A percentile compares a stretch with the other conserved stretches of the same genome.
These are phyloP conservation scores for Chloranthus sessilifolius DNA, from an alignment of 164 flowering plant species.

Conservation along the genomic window DNA sequence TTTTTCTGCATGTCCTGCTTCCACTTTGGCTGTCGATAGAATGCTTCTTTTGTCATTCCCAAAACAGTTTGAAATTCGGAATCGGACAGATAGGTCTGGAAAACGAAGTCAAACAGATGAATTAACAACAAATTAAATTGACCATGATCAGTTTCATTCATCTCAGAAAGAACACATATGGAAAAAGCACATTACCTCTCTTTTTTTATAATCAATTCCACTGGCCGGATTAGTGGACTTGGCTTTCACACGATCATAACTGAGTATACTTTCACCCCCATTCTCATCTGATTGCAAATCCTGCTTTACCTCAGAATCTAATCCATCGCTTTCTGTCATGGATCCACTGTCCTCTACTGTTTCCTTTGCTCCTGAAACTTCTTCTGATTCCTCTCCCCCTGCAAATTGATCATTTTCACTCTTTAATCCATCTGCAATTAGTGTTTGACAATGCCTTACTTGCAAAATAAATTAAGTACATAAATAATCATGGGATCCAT, in stretches of 20 bases:
- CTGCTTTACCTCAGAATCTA: constrained; percentile 37
- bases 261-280: constrained; percentile 40
- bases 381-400: constrained; percentile 40
- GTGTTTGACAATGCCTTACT: neutral
- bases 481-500: too few species aligned
- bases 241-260: constrained; percentile 75
- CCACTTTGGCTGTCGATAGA: constrained; percentile 81
- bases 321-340: constrained; percentile 41
- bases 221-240: constrained; percentile 77
- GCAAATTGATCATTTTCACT: constrained; percentile 28
- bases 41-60: constrained; percentile 76
- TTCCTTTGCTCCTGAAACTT: constrained; percentile 31
- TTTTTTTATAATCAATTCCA: constrained; percentile 80
- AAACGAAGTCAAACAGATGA: too few species aligned
- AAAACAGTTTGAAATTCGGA: constrained; percentile 70
- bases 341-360: constrained; percentile 25
- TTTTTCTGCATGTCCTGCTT: constrained; percentile 93
- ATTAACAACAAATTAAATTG: neutral
- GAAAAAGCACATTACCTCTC: constrained; percentile 67
- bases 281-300: constrained; percentile 38
- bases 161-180: neutral
- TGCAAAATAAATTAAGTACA: neutral
- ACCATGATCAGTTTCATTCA: neutral
- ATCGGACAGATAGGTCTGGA: constrained; percentile 76
- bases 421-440: constrained; percentile 37